Percentiles rank a stretch among this genome's conserved stretches.
Evolutionary conservation across 208 protist species (phyloP).

Genomic region (Spironucleus salmonicida): DNA sequence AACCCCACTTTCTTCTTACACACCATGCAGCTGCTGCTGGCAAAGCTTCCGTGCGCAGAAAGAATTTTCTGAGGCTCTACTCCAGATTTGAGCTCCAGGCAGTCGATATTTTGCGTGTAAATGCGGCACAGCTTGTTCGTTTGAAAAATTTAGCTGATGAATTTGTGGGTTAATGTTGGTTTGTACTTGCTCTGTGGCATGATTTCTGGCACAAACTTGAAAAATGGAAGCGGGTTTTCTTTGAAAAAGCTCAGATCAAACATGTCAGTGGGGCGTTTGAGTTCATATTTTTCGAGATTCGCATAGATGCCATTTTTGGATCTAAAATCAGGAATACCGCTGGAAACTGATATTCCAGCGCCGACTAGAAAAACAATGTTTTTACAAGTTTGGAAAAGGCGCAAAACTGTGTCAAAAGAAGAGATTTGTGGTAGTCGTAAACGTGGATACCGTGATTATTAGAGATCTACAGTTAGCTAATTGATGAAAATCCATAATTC

Average conservation of each 20-base stretch:
- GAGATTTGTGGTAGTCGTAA: background rate
- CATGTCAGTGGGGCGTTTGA: slow-evolving; percentile 46
- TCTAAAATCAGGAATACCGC: slow-evolving; percentile 53
- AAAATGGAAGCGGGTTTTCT: slow-evolving; percentile 43
- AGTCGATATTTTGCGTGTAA: slow-evolving; percentile 54
- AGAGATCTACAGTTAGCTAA: background rate
- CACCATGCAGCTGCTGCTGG: slow-evolving; percentile 29
- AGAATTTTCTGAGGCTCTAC: slow-evolving; percentile 26
- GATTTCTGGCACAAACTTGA: slow-evolving; percentile 41
- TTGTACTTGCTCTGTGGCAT: slow-evolving; percentile 32
- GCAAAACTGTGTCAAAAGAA: background rate
- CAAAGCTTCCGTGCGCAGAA: slow-evolving; percentile 45
- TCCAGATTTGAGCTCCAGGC: slow-evolving; percentile 46
- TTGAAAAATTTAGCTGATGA: slow-evolving; percentile 44
- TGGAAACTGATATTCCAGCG: slow-evolving; percentile 42
- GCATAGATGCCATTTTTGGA: slow-evolving; percentile 50
- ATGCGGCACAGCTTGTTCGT: slow-evolving; percentile 40
- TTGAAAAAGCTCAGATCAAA: slow-evolving; percentile 51
- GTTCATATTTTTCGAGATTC: slow-evolving; percentile 40
- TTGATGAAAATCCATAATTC: too few relatives aligned
- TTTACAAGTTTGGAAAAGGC: background rate
- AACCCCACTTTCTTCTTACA: slow-evolving; percentile 24
- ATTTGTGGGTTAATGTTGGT: slow-evolving; percentile 49
- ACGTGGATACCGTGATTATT: background rate
- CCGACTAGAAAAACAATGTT: slow-evolving; percentile 29